Percentiles rank a stretch among this genome's conserved stretches.
Evolutionary conservation across 495 filamentous ascomycete species (phyloP).

Genomic region (Talaromyces wortmannii): DNA sequence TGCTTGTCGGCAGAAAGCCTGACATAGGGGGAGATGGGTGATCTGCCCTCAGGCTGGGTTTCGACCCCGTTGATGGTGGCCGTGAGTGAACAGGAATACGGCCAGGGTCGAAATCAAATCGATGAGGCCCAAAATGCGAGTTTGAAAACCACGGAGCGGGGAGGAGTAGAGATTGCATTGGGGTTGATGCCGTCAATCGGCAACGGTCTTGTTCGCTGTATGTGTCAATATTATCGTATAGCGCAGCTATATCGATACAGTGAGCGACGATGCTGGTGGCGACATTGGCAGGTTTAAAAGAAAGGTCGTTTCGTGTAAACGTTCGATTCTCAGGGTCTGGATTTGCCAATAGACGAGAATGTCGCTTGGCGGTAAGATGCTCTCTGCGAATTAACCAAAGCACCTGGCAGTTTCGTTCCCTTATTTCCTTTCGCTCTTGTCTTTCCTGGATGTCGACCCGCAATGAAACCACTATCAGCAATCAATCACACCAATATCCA

Average conservation of each 20-base stretch:
- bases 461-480: neutral
- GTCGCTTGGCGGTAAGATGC: neutral
- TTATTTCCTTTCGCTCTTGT: neutral
- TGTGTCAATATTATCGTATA: conserved; percentile 1
- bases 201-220: neutral
- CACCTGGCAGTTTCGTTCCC: neutral
- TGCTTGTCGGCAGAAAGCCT: conserved; percentile 52
- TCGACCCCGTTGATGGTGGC: conserved; percentile 61
- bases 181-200: conserved; percentile 8
- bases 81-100: conserved; percentile 63
- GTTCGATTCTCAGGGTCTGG: neutral
- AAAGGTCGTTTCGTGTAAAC: conserved; percentile 6
- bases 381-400: neutral
- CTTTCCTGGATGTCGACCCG: neutral
- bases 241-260: conserved; percentile 1
- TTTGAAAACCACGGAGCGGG: conserved; percentile 35
- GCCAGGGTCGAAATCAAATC: conserved; percentile 49
- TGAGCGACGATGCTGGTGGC: neutral
- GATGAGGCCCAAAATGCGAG: conserved; percentile 33
- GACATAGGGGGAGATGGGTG: conserved; percentile 80
- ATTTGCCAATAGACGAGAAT: neutral
- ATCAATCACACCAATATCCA: neutral
- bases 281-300: conserved; percentile 17
- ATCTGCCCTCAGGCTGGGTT: conserved; percentile 57
- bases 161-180: conserved; percentile 46